phyloP scores from a whole-genome alignment of 2,329 filamentous ascomycete species.

The Scedosporium minutisporum region DNA sequence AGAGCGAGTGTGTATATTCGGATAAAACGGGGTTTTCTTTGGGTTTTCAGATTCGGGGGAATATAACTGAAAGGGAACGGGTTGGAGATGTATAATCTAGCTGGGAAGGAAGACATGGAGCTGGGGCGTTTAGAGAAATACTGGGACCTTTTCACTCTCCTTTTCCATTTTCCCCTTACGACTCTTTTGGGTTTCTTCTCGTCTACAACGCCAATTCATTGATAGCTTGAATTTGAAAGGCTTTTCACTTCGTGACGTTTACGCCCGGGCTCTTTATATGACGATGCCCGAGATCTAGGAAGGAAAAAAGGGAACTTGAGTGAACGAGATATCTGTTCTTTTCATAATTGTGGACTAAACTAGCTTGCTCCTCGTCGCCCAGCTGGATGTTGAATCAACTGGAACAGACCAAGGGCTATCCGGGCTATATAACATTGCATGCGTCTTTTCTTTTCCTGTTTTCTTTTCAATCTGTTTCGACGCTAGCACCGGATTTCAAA shows the following conservation, averaged over 20 bases:
- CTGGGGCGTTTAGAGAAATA: neutral
- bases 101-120: neutral
- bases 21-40: neutral
- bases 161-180: neutral
- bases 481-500: neutral
- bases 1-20: no score
- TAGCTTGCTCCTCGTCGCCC: no score
- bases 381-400: conserved; percentile 1
- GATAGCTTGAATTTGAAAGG: no score
- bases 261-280: no score
- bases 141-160: neutral
- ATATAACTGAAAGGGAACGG: neutral
- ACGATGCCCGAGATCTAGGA: neutral
- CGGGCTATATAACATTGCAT: no score
- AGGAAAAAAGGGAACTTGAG: neutral
- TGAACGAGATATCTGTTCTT: neutral
- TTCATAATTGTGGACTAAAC: no score
- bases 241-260: no score
- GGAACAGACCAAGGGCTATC: neutral
- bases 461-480: neutral
- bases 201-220: no score
- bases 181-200: neutral
- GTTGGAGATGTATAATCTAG: neutral
- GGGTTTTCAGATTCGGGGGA: neutral
- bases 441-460: neutral